Evolutionary conservation across 768 basidiomycete species (phyloP).

Genomic region (Filobasidium floriforme): DNA sequence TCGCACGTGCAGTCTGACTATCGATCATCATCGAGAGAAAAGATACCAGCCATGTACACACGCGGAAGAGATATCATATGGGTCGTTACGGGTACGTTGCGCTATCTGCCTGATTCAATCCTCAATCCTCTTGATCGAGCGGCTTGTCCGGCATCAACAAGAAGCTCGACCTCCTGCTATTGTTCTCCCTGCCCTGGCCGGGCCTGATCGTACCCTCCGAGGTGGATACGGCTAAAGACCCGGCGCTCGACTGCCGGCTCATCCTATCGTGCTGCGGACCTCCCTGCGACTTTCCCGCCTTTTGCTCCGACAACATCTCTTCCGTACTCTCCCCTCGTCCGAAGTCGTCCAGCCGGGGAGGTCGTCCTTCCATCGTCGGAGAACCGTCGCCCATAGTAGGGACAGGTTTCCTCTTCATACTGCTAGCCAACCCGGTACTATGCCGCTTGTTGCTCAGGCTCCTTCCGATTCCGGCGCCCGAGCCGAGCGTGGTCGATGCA

Average conservation of each 20-base stretch:
- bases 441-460: background rate
- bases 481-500: background rate
- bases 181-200: background rate
- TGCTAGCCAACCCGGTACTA: background rate
- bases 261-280: background rate
- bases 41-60: too few relatives aligned
- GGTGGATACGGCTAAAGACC: background rate
- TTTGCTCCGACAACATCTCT: background rate
- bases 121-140: background rate
- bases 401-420: slow-evolving; percentile 1
- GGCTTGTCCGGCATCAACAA: slow-evolving; percentile 7
- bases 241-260: background rate
- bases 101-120: too few relatives aligned
- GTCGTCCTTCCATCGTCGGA: background rate
- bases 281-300: background rate
- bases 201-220: background rate
- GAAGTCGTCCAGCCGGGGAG: background rate
- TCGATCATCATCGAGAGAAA: too few relatives aligned
- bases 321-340: background rate
- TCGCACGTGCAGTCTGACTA: too few relatives aligned
- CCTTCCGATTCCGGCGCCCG: background rate
- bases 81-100: too few relatives aligned
- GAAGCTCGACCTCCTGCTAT: background rate
- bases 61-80: too few relatives aligned
- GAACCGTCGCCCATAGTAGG: background rate